These are phyloP conservation scores for Ambrosia hybrid DNA, from an alignment of 140 eudicot genomes.

Conservation along the genomic window DNA sequence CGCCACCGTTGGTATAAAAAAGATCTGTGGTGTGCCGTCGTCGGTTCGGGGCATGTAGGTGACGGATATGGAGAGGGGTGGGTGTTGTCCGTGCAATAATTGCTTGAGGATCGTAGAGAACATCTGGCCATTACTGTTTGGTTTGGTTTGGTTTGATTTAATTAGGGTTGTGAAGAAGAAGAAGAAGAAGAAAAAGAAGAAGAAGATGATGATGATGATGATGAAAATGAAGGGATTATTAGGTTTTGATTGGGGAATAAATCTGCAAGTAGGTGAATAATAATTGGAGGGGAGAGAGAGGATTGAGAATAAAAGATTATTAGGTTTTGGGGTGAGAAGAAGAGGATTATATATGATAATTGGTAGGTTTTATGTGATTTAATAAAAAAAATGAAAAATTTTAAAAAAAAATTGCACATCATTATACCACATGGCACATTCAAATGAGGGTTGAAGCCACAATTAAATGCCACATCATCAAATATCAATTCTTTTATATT, in stretches of 20 bases:
- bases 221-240: conserved; percentile 5
- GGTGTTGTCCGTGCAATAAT: conserved; percentile 17
- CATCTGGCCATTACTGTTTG: conserved; percentile 29
- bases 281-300: conserved; percentile 22
- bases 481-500: no score
- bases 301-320: not conserved
- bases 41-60: conserved; percentile 45
- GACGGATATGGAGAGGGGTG: conserved; percentile 35
- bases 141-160: conserved; percentile 8
- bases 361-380: no score
- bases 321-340: no score
- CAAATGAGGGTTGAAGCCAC: no score
- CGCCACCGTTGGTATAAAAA: no score
- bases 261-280: conserved; percentile 19
- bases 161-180: not conserved
- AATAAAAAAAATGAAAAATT: no score
- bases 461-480: no score
- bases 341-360: no score
- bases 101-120: conserved; percentile 36
- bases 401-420: no score
- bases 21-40: conserved; percentile 59
- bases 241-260: conserved; percentile 26
- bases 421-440: no score
- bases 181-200: no score
- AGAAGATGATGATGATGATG: no score